These are phyloP conservation scores for Podila horticola DNA, from an alignment of 192 early-diverging fungal species.

Conservation along the genomic window DNA sequence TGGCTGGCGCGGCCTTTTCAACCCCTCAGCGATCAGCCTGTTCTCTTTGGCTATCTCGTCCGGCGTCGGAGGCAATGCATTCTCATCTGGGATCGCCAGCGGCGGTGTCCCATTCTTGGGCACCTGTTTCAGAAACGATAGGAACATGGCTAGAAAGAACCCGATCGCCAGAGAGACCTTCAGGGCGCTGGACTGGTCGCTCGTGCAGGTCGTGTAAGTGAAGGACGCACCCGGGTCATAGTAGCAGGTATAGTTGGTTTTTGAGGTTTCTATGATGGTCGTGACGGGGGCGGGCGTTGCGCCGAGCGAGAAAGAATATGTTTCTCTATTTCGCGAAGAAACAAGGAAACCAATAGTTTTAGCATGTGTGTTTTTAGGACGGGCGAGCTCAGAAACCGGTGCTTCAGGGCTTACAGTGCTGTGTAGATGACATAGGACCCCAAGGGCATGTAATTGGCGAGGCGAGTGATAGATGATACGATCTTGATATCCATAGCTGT, in stretches of 20 bases:
- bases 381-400: too few relatives aligned
- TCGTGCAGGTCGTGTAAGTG: conserved; percentile 26
- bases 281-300: conserved; percentile 20
- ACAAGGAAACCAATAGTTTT: not conserved
- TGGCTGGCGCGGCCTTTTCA: not conserved
- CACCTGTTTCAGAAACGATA: conserved; percentile 47
- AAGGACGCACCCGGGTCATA: conserved; percentile 16
- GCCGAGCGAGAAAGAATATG: conserved; percentile 45
- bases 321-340: conserved; percentile 18
- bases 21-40: not conserved
- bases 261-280: conserved; percentile 29
- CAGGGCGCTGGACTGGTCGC: conserved; percentile 27
- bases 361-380: too few relatives aligned
- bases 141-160: conserved; percentile 40
- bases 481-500: conserved; percentile 35
- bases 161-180: conserved; percentile 30
- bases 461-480: conserved; percentile 38
- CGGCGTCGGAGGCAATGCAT: conserved; percentile 1
- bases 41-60: not conserved
- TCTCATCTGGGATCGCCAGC: conserved; percentile 13
- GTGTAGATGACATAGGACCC: conserved; percentile 53
- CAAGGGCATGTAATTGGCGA: conserved; percentile 48
- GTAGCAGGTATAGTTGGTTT: conserved; percentile 27
- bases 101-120: conserved; percentile 25
- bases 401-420: conserved; percentile 25